phyloP scores from a whole-genome alignment of 805 yeast species.

The Candida berthetii region DNA sequence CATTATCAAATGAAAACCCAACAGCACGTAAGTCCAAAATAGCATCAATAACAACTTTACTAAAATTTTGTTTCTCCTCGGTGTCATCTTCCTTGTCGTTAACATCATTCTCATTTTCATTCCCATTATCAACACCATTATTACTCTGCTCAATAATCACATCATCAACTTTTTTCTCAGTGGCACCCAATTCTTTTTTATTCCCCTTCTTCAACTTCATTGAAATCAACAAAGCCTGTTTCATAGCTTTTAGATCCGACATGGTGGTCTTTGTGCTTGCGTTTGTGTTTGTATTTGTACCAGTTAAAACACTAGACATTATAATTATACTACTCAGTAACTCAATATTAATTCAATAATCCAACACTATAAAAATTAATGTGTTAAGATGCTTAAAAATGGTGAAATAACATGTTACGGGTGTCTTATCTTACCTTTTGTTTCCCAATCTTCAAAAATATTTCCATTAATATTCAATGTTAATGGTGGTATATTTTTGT shows the following conservation, averaged over 20 bases:
- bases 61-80: no score
- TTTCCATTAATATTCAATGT: no score
- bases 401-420: no score
- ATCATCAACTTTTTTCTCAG: background rate
- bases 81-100: no score
- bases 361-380: no score
- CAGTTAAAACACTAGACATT: background rate
- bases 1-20: conserved; percentile 16
- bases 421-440: no score
- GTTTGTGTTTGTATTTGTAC: background rate
- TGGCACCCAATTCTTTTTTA: background rate
- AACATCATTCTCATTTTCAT: background rate
- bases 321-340: no score
- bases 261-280: background rate
- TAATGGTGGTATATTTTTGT: no score
- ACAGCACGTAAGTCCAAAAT: conserved; percentile 17
- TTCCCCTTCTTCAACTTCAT: background rate
- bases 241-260: background rate
- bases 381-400: no score
- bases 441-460: no score
- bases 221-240: background rate
- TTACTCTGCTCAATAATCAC: background rate
- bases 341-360: no score
- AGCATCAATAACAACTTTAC: conserved; percentile 7
- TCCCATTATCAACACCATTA: background rate